Conservation (phyloP, 2,329 filamentous ascomycete genomes). For the Plectosphaerella sp. region DNA sequence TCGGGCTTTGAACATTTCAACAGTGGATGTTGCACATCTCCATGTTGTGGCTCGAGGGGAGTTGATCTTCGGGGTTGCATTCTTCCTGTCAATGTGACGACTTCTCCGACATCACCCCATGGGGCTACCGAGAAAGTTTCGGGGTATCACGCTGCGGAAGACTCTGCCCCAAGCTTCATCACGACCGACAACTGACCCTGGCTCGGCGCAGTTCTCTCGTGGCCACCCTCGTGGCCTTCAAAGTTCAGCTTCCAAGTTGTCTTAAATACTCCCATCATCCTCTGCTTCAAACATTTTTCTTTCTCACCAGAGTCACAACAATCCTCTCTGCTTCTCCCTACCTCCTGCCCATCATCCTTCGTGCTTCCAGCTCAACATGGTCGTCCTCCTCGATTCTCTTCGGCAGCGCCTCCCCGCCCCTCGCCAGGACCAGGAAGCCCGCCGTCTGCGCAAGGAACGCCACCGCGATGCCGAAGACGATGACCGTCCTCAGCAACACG, state of each 20-base stretch:
- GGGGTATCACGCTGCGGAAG: not conserved
- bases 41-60: too few species aligned
- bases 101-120: not conserved
- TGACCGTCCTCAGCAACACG: not conserved
- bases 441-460: constrained; percentile 12
- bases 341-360: not conserved
- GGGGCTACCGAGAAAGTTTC: not conserved
- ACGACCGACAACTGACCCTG: too few species aligned
- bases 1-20: too few species aligned
- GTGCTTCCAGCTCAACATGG: not conserved
- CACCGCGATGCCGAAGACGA: constrained; percentile 3
- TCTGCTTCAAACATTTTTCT: not conserved
- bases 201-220: too few species aligned
- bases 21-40: too few species aligned
- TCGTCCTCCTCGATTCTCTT: constrained; percentile 10
- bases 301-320: not conserved
- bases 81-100: too few species aligned
- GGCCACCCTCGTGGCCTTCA: too few species aligned
- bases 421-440: constrained; percentile 15
- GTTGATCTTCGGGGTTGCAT: too few species aligned
- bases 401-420: constrained; percentile 19
- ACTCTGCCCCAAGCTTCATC: too few species aligned
- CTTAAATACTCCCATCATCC: not conserved
- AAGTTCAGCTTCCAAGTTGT: not conserved
- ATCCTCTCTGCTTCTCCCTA: not conserved